Base-by-base conservation (phyloP, 257 asterid species). In the Galeopsis tetrahit region DNA sequence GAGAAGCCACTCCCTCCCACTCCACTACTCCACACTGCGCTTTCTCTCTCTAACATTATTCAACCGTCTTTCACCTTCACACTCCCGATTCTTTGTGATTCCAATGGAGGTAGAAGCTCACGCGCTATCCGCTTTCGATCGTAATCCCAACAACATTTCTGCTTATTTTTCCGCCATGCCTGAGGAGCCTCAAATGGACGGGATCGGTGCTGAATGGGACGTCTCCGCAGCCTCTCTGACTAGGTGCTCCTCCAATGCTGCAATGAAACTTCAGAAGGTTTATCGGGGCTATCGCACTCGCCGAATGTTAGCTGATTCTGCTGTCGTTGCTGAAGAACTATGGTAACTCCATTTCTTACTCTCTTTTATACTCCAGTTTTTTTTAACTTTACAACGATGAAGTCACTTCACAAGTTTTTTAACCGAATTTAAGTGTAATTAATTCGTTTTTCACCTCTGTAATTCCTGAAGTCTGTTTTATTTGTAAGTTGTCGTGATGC, bases 281-380 rank as follows among this genome's bases (percentile, higher is more conserved):
- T 94, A 94, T 64, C 78, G 98, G 78, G 77, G 99, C 57, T 91
- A 94, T 38, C 95, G 98, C 38, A 94, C 98, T 4, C 89, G 96
- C 66, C 97, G 99, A 73, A 94, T 88, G 98, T 80, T 91, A 78
- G 99, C 99, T 0, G 99, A 94, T 76, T 89, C 97, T 55, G 98
- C 99, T 46, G 96, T 94, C 34, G 97, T 94, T 46, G 98, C 89
- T 9, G 99, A 88, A 79, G 96, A 90, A 77, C 90, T 94, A 64
- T 91, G 98, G 99, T 92, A 75, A 46, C 44, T 71, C 6, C 32
- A 31, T 17, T 43, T n/a, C 9, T 32, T 21, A 43, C 6, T 7
- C 21, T 52, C 63, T 21, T 21, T 21, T 21, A 21, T 21, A 21
- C n/a, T n/a, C n/a, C n/a, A n/a, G n/a, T 21, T 21, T 21, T 21